These are phyloP conservation scores for Talaromyces islandicus DNA, from an alignment of 2,329 filamentous ascomycete genomes.

Conservation along the genomic window DNA sequence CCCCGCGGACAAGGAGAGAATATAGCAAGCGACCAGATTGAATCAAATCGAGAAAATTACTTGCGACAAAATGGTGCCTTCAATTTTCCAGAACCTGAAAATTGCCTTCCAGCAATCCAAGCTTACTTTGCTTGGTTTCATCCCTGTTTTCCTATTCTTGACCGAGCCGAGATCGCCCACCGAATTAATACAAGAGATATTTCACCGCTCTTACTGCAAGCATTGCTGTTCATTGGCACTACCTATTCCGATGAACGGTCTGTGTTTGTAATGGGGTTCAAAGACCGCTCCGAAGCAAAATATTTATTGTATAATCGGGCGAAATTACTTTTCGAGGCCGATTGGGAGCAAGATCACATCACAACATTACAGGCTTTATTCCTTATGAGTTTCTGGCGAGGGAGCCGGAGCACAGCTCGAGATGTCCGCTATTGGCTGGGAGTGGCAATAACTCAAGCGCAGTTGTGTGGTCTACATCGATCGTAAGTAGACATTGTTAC, in stretches of 20 bases:
- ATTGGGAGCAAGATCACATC: neutral
- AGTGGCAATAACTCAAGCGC: neutral
- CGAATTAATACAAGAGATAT: neutral
- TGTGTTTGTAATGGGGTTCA: neutral
- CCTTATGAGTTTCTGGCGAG: neutral
- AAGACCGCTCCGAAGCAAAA: neutral
- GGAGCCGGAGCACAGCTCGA: neutral
- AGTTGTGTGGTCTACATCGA: neutral
- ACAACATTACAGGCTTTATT: neutral
- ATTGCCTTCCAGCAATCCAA: neutral
- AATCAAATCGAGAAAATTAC: neutral
- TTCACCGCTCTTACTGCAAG: neutral
- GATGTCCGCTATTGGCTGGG: neutral
- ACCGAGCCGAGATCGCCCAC: neutral
- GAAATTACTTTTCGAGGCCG: neutral
- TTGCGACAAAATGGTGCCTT: neutral
- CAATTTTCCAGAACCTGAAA: neutral
- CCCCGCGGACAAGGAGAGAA: neutral
- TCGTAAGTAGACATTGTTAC: neutral
- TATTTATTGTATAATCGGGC: neutral
- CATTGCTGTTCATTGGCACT: neutral
- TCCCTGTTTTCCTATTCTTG: neutral
- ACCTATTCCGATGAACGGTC: neutral
- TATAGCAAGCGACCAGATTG: neutral
- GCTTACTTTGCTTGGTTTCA: neutral